These are phyloP conservation scores for Penicillium sp. DNA, from an alignment of 2,329 filamentous ascomycete species.

Conservation along the genomic window DNA sequence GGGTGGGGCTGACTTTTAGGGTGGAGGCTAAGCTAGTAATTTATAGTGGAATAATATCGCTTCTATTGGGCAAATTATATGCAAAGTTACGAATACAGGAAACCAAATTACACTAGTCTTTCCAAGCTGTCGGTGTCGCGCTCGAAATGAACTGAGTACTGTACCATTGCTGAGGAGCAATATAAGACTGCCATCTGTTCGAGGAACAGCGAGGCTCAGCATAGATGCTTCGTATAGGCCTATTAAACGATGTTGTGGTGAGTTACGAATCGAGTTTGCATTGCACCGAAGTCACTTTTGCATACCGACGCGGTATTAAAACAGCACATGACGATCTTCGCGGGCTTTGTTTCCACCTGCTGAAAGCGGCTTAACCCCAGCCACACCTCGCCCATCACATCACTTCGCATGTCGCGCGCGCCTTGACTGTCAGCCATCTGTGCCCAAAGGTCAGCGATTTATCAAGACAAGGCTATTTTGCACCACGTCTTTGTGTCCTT, in stretches of 20 bases:
- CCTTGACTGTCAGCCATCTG: background rate
- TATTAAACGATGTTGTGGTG: too few species aligned
- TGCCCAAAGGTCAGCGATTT: background rate
- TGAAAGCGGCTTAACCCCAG: slow-evolving; percentile 10
- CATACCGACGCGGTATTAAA: background rate
- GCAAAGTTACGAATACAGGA: background rate
- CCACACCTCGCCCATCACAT: slow-evolving; percentile 7
- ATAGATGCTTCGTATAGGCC: too few species aligned
- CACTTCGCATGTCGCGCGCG: slow-evolving; percentile 10
- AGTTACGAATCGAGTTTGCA: too few species aligned
- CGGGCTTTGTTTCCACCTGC: slow-evolving; percentile 1
- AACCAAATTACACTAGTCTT: background rate
- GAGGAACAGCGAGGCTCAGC: too few species aligned
- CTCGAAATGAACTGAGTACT: too few species aligned
- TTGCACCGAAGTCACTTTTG: background rate
- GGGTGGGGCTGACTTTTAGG: background rate
- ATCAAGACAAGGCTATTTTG: background rate
- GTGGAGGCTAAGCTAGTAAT: background rate
- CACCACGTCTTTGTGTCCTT: background rate
- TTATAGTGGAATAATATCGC: background rate
- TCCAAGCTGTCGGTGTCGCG: too few species aligned
- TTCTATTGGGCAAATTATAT: background rate
- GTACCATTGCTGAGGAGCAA: too few species aligned
- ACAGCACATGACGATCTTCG: background rate
- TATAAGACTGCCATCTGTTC: too few species aligned